Percentiles rank a stretch among this genome's conserved stretches.
Evolutionary conservation across 805 yeast species (phyloP).

Genomic region (Ogataea philodendri): DNA sequence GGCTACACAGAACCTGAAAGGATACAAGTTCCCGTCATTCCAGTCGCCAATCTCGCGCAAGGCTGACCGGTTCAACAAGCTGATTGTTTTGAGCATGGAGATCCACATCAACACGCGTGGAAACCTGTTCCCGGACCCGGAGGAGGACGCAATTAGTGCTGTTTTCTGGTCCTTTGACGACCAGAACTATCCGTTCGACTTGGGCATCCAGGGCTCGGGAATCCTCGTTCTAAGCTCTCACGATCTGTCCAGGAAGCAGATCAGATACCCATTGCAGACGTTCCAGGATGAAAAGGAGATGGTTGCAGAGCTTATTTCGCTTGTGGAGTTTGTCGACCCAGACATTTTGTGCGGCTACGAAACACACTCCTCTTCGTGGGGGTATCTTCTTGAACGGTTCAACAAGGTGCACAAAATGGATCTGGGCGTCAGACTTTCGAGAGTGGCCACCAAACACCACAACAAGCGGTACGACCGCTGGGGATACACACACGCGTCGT

Average conservation of each 20-base stretch:
- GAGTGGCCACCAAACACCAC: conserved; percentile 49
- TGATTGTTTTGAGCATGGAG: conserved; percentile 66
- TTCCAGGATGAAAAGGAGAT: conserved; percentile 57
- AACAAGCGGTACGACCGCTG: conserved; percentile 65
- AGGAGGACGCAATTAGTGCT: conserved; percentile 51
- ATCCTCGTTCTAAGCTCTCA: conserved; percentile 25
- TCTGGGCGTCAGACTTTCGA: conserved; percentile 55
- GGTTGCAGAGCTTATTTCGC: conserved; percentile 51
- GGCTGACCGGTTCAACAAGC: conserved; percentile 40
- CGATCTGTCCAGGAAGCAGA: neutral
- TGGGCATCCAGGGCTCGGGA: conserved; percentile 39
- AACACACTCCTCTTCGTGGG: conserved; percentile 81
- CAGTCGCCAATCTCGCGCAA: conserved; percentile 31
- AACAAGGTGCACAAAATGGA: conserved; percentile 46
- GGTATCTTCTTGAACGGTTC: conserved; percentile 73
- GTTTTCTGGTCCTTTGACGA: conserved; percentile 65
- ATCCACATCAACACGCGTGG: conserved; percentile 59
- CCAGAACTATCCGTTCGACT: conserved; percentile 35
- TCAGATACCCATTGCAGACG: conserved; percentile 33
- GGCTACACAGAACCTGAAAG: conserved; percentile 40
- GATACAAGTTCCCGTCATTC: conserved; percentile 39
- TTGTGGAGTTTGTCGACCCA: conserved; percentile 71
- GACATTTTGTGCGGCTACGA: conserved; percentile 88
- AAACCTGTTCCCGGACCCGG: conserved; percentile 61
- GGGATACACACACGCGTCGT: conserved; percentile 80